Conservation (phyloP, 176 grass and related monocot genomes). For the Triticum urartu region DNA sequence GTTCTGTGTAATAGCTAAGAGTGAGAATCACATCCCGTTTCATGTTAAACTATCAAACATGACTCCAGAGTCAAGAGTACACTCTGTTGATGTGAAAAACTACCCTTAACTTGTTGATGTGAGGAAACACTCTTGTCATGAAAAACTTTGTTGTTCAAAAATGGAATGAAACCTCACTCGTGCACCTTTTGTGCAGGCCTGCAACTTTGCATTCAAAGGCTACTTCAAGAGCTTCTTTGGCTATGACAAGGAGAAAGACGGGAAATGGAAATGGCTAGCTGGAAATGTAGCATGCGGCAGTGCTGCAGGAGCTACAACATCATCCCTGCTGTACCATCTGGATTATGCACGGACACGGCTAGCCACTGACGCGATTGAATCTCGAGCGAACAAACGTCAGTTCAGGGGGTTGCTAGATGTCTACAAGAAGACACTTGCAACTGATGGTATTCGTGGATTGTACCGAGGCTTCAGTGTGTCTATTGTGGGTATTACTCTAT, state of each 20-base stretch:
- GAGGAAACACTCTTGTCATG: not conserved
- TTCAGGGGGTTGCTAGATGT: slow-evolving; percentile 81
- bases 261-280: slow-evolving; percentile 64
- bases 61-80: not conserved
- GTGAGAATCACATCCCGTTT: not conserved
- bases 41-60: slow-evolving; percentile 3
- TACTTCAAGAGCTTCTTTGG: slow-evolving; percentile 82
- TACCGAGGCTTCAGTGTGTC: slow-evolving; percentile 87
- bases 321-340: slow-evolving; percentile 77
- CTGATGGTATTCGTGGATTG: slow-evolving; percentile 68
- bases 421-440: slow-evolving; percentile 69
- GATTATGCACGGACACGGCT: slow-evolving; percentile 84
- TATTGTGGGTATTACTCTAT: slow-evolving; percentile 84
- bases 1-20: slow-evolving; percentile 10
- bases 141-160: not conserved
- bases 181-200: slow-evolving; percentile 57
- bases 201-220: slow-evolving; percentile 95
- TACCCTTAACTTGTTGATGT: not conserved
- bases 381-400: slow-evolving; percentile 45
- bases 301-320: slow-evolving; percentile 83
- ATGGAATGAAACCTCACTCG: not conserved
- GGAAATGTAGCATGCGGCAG: slow-evolving; percentile 83
- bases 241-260: slow-evolving; percentile 60
- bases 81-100: no score
- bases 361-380: slow-evolving; percentile 77